A percentile compares a stretch with the other conserved stretches of the same genome.
Conservation (phyloP, 2,329 filamentous ascomycete species). For the Lachnellula arida region DNA sequence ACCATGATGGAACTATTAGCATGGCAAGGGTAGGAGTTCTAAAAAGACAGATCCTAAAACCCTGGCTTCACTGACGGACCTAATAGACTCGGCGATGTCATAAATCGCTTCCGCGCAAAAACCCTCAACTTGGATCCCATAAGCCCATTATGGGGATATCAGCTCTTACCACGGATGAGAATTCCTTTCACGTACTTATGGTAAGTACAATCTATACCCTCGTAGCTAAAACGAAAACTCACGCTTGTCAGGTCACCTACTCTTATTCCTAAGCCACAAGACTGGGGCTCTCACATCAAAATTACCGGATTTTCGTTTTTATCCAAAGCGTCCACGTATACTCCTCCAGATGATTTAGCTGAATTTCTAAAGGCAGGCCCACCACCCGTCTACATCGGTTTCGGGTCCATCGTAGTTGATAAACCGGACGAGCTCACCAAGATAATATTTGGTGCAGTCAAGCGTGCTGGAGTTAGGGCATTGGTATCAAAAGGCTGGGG, state of each 20-base stretch:
- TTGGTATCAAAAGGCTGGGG: constrained; percentile 74
- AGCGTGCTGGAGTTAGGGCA: constrained; percentile 60
- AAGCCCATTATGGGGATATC: constrained; percentile 71
- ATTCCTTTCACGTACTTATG: constrained; percentile 72
- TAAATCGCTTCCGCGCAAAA: constrained; percentile 67
- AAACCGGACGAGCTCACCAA: constrained; percentile 62
- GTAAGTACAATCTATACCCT: constrained; percentile 36
- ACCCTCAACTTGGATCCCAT: constrained; percentile 67
- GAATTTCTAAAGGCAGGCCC: constrained; percentile 53
- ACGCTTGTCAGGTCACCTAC: constrained; percentile 37
- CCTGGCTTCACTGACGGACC: not conserved
- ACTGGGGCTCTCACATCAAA: constrained; percentile 66
- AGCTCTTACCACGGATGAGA: constrained; percentile 63
- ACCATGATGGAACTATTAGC: constrained; percentile 64
- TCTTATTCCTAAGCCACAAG: constrained; percentile 59
- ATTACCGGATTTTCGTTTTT: constrained; percentile 75
- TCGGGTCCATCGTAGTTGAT: constrained; percentile 71
- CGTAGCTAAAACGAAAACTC: not conserved
- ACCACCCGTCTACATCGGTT: constrained; percentile 67
- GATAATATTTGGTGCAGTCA: constrained; percentile 65
- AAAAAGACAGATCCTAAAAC: not conserved
- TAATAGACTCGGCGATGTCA: constrained; percentile 58
- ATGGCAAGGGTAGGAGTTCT: constrained; percentile 62
- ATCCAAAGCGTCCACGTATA: constrained; percentile 51
- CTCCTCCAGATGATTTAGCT: constrained; percentile 49